These are phyloP conservation scores for Trametes sanguinea DNA, from an alignment of 768 basidiomycete genomes.

Conservation along the genomic window DNA sequence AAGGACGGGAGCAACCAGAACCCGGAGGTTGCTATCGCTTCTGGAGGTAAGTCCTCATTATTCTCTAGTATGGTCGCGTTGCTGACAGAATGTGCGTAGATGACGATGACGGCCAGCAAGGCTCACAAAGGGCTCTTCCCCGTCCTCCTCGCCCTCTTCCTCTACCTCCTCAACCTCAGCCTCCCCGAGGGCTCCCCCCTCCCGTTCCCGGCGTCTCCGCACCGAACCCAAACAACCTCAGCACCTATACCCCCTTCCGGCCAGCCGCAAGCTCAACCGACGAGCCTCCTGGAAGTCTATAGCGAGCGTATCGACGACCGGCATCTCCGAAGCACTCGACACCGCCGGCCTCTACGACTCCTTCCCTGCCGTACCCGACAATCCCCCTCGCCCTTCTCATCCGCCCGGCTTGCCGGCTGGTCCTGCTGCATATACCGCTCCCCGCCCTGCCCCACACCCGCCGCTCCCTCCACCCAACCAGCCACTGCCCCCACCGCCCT, in stretches of 20 bases:
- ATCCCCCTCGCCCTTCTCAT: slow-evolving; percentile 1
- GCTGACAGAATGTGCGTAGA: slow-evolving; percentile 8
- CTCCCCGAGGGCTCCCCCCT: slow-evolving; percentile 16
- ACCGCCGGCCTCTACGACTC: slow-evolving; percentile 60
- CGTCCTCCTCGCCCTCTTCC: slow-evolving; percentile 21
- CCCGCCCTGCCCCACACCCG: slow-evolving; percentile 19
- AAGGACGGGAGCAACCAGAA: slow-evolving; percentile 25
- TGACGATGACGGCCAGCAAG: slow-evolving; percentile 17
- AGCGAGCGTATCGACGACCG: slow-evolving; percentile 21
- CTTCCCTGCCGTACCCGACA: slow-evolving; percentile 67
- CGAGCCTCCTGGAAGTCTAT: slow-evolving; percentile 20
- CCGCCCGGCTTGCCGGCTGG: slow-evolving; percentile 9
- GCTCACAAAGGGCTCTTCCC: slow-evolving; percentile 12
- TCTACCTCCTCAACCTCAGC: slow-evolving; percentile 13
- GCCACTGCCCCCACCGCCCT: slow-evolving; percentile 16
- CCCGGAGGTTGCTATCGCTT: slow-evolving; percentile 17
- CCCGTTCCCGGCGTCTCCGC: slow-evolving; percentile 8
- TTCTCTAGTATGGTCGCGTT: not conserved
- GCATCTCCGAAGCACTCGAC: slow-evolving; percentile 52
- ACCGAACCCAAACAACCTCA: slow-evolving; percentile 4
- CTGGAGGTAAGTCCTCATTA: slow-evolving; percentile 14
- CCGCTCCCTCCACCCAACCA: slow-evolving; percentile 13
- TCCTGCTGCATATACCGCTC: slow-evolving; percentile 13
- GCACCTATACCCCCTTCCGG: slow-evolving; percentile 10
- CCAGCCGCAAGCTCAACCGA: slow-evolving; percentile 14